Evolutionary conservation across 176 grass and related monocot genomes (phyloP), one percentile per base, ranked within the genome.

Genomic region (Hordeum vulgare): DNA sequence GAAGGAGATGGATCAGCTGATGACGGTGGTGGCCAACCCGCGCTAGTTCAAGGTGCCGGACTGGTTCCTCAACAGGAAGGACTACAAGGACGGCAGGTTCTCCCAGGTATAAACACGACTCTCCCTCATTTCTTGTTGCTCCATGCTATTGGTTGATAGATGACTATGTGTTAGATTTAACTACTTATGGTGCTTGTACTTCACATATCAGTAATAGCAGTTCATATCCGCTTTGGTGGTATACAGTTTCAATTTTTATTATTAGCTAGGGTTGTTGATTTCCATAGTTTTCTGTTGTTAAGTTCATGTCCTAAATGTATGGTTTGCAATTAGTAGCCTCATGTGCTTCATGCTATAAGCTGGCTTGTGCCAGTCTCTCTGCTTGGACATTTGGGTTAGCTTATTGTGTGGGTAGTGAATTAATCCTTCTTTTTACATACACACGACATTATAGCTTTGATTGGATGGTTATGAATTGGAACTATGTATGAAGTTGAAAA

Each of bases 51-150:
- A 97, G 89, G 79, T 97, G 13, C 91, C 94, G 9, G 94, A 97
- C 79, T 97, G 94, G 94, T 97, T 97, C 82, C 87, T 97, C 1
- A 97, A 97, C 89, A 94, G 94, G 85, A 97, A 97, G 80, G 94
- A 97, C 21, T 97, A 94, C 80, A 97, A 97, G 87, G 91, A 97
- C 59, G 94, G 94, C 5, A 86, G 92, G 80, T 97, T 90, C 88
- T 97, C 94, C 13, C 85, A 94, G 92, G 94, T 97, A n/a, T 61
- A 18, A 11, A 5, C 24, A 31, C n/a, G 0, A 21, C 25, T 27
- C 1, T 66, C 0, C 31, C 25, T 49, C 53, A 20, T 17, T 8
- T 39, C 9, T 1, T 54, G 0, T 23, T 37, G 47, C 47, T 15
- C 47, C 47, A 7, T 37, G 17, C 3, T 29, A 10, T 0, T 74